Evolutionary conservation across 2,329 filamentous ascomycete species (phyloP).

Genomic region (Mycocentrospora acerina): DNA sequence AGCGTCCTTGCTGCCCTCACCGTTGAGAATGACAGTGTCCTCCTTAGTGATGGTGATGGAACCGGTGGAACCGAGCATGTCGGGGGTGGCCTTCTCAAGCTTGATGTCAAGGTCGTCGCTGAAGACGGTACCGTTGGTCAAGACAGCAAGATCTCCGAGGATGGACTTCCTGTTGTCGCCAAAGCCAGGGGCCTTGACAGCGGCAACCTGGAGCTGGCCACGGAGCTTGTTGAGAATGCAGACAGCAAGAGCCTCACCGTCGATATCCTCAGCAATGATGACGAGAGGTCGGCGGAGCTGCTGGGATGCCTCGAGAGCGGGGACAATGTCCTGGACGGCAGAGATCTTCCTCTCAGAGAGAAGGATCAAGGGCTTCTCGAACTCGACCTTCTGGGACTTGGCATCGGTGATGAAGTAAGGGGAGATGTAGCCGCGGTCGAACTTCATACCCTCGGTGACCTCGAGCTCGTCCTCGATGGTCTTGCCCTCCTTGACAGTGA

Average conservation of each 20-base stretch:
- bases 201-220: constrained; percentile 96
- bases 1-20: constrained; percentile 89
- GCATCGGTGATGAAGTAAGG: constrained; percentile 99
- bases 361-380: constrained; percentile 98
- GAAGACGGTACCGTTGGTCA: constrained; percentile 98
- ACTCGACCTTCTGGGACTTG: constrained; percentile 99
- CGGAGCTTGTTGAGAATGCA: constrained; percentile 99
- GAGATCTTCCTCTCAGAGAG: constrained; percentile 99
- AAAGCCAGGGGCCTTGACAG: constrained; percentile 98
- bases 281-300: constrained; percentile 92
- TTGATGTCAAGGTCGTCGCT: constrained; percentile 98
- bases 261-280: constrained; percentile 99
- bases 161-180: constrained; percentile 99
- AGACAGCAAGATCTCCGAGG: constrained; percentile 90
- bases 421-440: constrained; percentile 97
- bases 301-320: constrained; percentile 94
- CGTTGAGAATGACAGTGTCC: constrained; percentile 98
- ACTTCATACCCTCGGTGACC: constrained; percentile 99
- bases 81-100: constrained; percentile 94
- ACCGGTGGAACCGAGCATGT: constrained; percentile 95
- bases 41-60: constrained; percentile 99
- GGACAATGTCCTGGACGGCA: constrained; percentile 97
- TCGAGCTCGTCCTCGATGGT: constrained; percentile 97
- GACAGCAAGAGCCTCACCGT: constrained; percentile 95
- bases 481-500: constrained; percentile 99